Evolutionary conservation across 2,329 filamentous ascomycete species (phyloP).

Genomic region (Colletotrichum plurivorum): DNA sequence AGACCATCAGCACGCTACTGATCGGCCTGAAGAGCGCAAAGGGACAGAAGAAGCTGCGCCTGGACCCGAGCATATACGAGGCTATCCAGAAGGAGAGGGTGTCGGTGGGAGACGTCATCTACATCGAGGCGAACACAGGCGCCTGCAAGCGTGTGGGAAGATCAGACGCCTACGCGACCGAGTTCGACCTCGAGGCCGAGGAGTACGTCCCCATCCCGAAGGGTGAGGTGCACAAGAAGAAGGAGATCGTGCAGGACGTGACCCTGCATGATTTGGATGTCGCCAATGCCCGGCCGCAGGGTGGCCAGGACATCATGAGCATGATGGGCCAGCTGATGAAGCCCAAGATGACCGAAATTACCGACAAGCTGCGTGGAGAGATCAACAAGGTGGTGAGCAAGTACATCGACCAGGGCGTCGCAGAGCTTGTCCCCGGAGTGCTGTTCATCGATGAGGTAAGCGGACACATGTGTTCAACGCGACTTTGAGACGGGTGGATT

Average conservation of each 20-base stretch:
- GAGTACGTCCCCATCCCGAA: constrained; percentile 99
- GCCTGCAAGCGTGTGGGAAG: constrained; percentile 97
- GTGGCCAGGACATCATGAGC: constrained; percentile 99
- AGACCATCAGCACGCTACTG: constrained; percentile 95
- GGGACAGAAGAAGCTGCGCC: constrained; percentile 96
- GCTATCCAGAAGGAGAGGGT: constrained; percentile 99
- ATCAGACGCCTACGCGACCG: constrained; percentile 96
- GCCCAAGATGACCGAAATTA: constrained; percentile 99
- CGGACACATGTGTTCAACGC: constrained; percentile 29
- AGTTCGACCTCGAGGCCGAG: constrained; percentile 98
- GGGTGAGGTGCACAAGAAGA: constrained; percentile 99
- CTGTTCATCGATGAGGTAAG: constrained; percentile 97
- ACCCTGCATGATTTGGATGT: constrained; percentile 97
- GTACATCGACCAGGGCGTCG: constrained; percentile 98
- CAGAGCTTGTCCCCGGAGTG: constrained; percentile 97
- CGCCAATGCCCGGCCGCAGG: constrained; percentile 94
- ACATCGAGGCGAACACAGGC: constrained; percentile 99
- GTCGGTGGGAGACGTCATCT: constrained; percentile 95
- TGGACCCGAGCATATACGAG: constrained; percentile 99
- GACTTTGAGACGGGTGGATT: constrained; percentile 33
- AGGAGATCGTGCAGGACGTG: constrained; percentile 99
- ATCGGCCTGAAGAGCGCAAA: constrained; percentile 96
- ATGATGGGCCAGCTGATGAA: constrained; percentile 99
- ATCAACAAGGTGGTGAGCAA: constrained; percentile 99
- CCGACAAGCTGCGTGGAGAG: constrained; percentile 93